These are phyloP conservation scores for Rhinocladiella similis DNA, from an alignment of 2,329 filamentous ascomycete species.

Conservation along the genomic window DNA sequence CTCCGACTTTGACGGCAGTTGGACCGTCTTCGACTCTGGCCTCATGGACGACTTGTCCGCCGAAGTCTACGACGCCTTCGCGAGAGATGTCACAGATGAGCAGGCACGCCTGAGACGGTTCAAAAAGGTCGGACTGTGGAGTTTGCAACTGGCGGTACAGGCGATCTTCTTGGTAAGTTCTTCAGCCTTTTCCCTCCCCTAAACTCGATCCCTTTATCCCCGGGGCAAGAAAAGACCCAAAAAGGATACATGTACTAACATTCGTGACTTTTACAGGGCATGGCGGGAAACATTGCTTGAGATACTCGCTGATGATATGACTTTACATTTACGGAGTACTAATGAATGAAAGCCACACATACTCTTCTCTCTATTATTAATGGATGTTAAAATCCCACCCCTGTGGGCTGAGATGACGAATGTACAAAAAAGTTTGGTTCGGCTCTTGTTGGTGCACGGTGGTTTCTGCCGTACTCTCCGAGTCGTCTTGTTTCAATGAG, in stretches of 20 bases:
- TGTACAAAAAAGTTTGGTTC: too few relatives aligned
- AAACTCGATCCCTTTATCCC: neutral
- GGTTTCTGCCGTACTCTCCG: too few relatives aligned
- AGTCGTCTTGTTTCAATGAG: too few relatives aligned
- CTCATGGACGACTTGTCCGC: conserved; percentile 90
- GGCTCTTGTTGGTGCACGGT: too few relatives aligned
- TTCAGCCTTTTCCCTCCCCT: neutral
- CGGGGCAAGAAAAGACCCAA: too few relatives aligned
- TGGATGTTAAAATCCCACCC: neutral
- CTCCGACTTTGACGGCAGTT: conserved; percentile 89
- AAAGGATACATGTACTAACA: too few relatives aligned
- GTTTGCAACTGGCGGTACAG: conserved; percentile 85
- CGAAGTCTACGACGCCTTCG: conserved; percentile 91
- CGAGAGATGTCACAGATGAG: conserved; percentile 84
- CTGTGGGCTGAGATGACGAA: too few relatives aligned
- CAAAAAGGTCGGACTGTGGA: conserved; percentile 97
- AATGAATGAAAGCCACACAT: neutral
- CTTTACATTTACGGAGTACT: neutral
- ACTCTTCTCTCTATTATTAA: neutral
- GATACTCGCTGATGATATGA: neutral
- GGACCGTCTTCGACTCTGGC: conserved; percentile 91
- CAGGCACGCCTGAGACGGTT: conserved; percentile 82
- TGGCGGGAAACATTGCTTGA: conserved; percentile 30
- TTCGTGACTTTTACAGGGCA: conserved; percentile 14
- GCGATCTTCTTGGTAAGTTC: conserved; percentile 81